These are phyloP conservation scores for Sphaerulina musiva DNA, from an alignment of 2,329 filamentous ascomycete species.

Conservation along the genomic window DNA sequence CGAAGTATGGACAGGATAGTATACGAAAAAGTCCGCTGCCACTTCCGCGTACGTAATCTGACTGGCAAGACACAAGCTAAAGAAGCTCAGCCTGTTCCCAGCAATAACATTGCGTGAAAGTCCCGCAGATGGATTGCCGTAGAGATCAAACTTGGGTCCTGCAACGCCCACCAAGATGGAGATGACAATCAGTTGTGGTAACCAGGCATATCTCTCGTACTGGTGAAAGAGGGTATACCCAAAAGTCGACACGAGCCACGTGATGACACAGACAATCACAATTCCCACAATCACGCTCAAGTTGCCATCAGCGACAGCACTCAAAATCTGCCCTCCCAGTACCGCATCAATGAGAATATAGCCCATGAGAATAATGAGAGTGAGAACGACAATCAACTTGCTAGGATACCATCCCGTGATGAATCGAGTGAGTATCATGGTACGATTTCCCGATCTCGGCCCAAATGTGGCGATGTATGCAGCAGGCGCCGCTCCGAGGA, in stretches of 20 bases:
- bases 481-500: constrained; percentile 50
- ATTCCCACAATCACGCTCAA: constrained; percentile 62
- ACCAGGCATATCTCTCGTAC: constrained; percentile 62
- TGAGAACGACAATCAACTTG: constrained; percentile 57
- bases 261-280: constrained; percentile 56
- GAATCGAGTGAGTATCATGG: constrained; percentile 56
- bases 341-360: constrained; percentile 60
- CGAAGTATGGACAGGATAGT: constrained; percentile 52
- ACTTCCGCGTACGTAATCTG: constrained; percentile 58
- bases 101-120: constrained; percentile 44
- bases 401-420: constrained; percentile 59
- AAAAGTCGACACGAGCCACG: constrained; percentile 59
- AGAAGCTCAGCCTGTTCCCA: constrained; percentile 60
- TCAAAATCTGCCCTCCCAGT: constrained; percentile 61
- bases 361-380: constrained; percentile 54
- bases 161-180: constrained; percentile 58
- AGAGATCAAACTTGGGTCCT: constrained; percentile 53
- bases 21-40: constrained; percentile 63
- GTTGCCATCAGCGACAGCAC: constrained; percentile 53
- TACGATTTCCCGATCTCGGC: constrained; percentile 55
- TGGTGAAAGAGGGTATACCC: constrained; percentile 62
- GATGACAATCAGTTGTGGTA: constrained; percentile 56
- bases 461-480: constrained; percentile 59
- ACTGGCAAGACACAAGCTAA: constrained; percentile 60
- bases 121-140: constrained; percentile 45